Percentiles rank a stretch among this genome's conserved stretches.
These are phyloP conservation scores for Pseudogymnoascus destructans DNA, from an alignment of 2,329 filamentous ascomycete genomes.

Conservation along the genomic window DNA sequence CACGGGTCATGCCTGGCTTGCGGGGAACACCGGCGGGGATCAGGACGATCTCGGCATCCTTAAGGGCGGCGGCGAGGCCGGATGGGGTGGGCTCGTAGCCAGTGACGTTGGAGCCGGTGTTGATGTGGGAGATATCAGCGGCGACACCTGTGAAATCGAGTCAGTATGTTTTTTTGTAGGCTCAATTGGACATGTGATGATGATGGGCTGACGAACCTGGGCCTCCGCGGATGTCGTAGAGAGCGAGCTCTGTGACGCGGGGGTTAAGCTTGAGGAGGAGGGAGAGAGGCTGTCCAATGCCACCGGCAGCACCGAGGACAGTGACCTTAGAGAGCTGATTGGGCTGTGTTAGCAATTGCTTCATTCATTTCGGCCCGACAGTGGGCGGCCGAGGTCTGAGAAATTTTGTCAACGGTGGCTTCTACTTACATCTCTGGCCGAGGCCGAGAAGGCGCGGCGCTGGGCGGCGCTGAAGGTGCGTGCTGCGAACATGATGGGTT, in stretches of 20 bases:
- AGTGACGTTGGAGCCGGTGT: constrained; percentile 91
- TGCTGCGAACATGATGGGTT: constrained; percentile 58
- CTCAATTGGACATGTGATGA: constrained; percentile 1
- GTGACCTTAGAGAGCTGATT: constrained; percentile 86
- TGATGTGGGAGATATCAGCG: constrained; percentile 96
- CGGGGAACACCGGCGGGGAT: constrained; percentile 97
- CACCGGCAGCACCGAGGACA: constrained; percentile 91
- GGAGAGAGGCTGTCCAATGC: constrained; percentile 95
- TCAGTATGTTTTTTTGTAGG: constrained; percentile 17
- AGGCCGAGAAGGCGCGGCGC: constrained; percentile 69
- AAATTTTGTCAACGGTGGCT: constrained; percentile 11
- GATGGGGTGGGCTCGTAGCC: constrained; percentile 70
- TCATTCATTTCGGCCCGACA: constrained; percentile 1
- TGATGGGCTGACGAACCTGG: constrained; percentile 52
- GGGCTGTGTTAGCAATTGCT: constrained; percentile 13
- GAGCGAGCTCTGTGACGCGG: constrained; percentile 79
- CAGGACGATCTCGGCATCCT: constrained; percentile 83
- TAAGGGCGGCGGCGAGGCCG: constrained; percentile 67
- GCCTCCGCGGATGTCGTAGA: constrained; percentile 93
- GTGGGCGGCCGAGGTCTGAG: constrained; percentile 7
- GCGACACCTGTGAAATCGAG: constrained; percentile 60
- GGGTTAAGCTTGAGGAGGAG: constrained; percentile 98
- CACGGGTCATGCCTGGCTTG: constrained; percentile 94
- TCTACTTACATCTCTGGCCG: constrained; percentile 56
- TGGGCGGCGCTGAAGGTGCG: constrained; percentile 45